Evolutionary conservation across 2,329 filamentous ascomycete species (phyloP), one percentile per base, ranked within the genome.

Genomic region (Alternaria ethzedia): DNA sequence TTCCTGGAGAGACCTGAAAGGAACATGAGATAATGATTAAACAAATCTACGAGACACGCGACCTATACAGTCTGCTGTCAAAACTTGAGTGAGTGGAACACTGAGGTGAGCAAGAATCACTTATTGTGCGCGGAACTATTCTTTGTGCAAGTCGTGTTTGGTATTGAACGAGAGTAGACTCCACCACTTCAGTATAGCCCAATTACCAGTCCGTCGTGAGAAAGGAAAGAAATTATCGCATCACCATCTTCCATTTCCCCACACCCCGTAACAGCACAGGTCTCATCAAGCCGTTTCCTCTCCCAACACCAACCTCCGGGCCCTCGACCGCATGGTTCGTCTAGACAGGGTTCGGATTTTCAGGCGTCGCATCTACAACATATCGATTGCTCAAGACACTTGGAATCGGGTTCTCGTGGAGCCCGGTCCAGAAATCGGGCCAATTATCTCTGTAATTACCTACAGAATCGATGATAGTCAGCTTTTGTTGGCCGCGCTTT

Each of bases 181-280:
- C 15, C 32, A 36, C 32, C 32, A n/a, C 15, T n/a, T 5, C 2
- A n/a, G 7, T n/a, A 36, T 36, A 36, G 4, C 13, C 32, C 32
- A 36, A 36, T 36, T 36, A 36, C 15, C 32, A n/a, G 4, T n/a
- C 32, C 32, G n/a, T 5, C 32, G n/a, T n/a, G 32, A 9, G 15
- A 9, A 36, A 9, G 15, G 7, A n/a, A 36, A 36, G 13, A 9
- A 1, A 5, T 36, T n/a, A 5, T 36, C 0, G 3, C 13, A 36
- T n/a, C 7, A 5, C 15, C 32, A 15, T 5, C 0, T 36, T 0
- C 7, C 9, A 3, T 9, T 4, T 36, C 13, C 2, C 30, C 7
- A 4, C 6, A 15, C 6, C 1, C 30, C 1, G 13, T 15, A 15
- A 8, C 1, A 15, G 1, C 8, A 32, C 2, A 32, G 1, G 6